A percentile compares a stretch with the other conserved stretches of the same genome.
phyloP scores from a whole-genome alignment of 331 rosid genomes.

The Phaseolus coccineus region DNA sequence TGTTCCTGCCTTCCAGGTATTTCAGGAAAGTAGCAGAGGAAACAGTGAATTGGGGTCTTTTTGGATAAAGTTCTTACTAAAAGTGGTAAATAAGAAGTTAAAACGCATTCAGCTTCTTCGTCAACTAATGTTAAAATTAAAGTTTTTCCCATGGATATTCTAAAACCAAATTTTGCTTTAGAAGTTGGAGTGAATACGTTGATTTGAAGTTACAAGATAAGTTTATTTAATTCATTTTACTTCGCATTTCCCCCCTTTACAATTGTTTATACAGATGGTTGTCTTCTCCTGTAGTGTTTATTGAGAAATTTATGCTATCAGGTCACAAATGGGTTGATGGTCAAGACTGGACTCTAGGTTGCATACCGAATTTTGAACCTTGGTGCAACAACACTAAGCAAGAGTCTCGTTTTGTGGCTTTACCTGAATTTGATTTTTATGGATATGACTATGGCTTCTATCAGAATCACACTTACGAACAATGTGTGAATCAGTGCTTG shows the following conservation, averaged over 20 bases:
- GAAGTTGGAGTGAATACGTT: neutral
- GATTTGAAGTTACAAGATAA: neutral
- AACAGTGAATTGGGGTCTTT: too few species aligned
- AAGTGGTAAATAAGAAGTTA: too few species aligned
- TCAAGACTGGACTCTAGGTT: constrained; percentile 54
- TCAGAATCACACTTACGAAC: neutral
- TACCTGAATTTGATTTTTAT: neutral
- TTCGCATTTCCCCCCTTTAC: too few species aligned
- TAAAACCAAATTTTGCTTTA: neutral
- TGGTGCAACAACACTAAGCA: constrained; percentile 25
- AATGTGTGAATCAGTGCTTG: neutral
- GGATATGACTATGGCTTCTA: constrained; percentile 3
- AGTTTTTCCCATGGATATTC: neutral
- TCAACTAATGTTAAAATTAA: too few species aligned
- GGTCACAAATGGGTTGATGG: constrained; percentile 40
- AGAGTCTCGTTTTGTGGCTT: neutral
- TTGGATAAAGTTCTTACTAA: too few species aligned
- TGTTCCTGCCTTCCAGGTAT: constrained; percentile 51
- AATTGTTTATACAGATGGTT: too few species aligned
- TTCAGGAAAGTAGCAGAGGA: too few species aligned
- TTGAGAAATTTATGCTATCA: neutral
- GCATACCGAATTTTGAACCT: constrained; percentile 42
- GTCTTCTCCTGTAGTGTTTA: neutral
- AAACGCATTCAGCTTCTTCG: too few species aligned
- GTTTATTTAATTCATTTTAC: neutral